These are phyloP conservation scores for Trypethelium eluteriae DNA, from an alignment of 495 filamentous ascomycete species.

Conservation along the genomic window DNA sequence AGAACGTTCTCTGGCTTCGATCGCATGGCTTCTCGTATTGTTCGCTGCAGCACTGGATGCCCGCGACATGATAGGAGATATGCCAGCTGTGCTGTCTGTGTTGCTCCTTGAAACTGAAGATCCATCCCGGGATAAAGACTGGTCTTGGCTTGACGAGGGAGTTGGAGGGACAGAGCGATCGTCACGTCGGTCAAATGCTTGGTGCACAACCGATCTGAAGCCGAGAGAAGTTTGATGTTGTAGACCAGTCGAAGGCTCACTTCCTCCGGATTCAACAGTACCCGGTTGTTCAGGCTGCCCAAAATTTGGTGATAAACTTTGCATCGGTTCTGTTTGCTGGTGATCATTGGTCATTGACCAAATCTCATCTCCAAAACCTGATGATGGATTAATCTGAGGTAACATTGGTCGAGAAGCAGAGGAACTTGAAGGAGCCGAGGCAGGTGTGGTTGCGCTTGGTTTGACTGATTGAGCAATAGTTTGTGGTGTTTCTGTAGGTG, in stretches of 20 bases:
- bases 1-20: conserved; percentile 33
- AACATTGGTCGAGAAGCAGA: conserved; percentile 9
- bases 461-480: neutral
- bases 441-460: neutral
- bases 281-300: neutral
- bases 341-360: conserved; percentile 20
- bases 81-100: conserved; percentile 56
- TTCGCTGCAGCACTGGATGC: conserved; percentile 38
- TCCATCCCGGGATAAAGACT: conserved; percentile 15
- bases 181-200: conserved; percentile 55
- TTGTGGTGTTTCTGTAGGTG: neutral
- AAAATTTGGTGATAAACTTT: neutral
- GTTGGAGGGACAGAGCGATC: conserved; percentile 47
- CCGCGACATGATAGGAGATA: conserved; percentile 61
- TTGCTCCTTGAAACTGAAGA: conserved; percentile 50
- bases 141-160: conserved; percentile 37
- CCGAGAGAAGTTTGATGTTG: conserved; percentile 53
- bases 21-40: conserved; percentile 12
- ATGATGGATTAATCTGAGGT: conserved; percentile 20
- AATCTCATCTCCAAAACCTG: conserved; percentile 28
- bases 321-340: neutral
- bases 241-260: conserved; percentile 26
- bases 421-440: neutral
- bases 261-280: neutral
- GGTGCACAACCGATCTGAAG: conserved; percentile 60